phyloP scores from a whole-genome alignment of 2,329 filamentous ascomycete species.

The Trichophyton rubrum region DNA sequence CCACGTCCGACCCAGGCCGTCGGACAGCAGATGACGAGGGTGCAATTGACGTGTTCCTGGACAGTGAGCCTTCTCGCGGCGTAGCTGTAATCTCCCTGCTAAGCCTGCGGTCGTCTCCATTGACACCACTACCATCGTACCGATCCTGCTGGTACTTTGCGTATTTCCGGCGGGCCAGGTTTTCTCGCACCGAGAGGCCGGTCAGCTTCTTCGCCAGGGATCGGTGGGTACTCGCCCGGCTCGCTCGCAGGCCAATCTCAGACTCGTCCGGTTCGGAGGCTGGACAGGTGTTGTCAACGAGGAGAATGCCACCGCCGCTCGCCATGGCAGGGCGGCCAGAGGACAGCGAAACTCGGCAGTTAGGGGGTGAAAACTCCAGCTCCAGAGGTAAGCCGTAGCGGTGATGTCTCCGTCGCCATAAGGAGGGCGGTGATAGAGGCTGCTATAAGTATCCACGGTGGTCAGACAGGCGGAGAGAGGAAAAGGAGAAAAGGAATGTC shows the following conservation, averaged over 20 bases:
- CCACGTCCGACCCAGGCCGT: not conserved
- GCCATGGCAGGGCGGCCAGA: conserved; percentile 17
- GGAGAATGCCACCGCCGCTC: conserved; percentile 19
- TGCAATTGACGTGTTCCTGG: not conserved
- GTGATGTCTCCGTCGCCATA: conserved; percentile 1
- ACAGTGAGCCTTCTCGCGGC: conserved; percentile 4
- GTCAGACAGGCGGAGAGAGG: not conserved
- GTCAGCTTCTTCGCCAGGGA: conserved; percentile 22
- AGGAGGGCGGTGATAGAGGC: not conserved
- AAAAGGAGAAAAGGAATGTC: not conserved
- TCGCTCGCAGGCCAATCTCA: conserved; percentile 16
- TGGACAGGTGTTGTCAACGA: conserved; percentile 31
- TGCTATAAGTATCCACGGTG: not conserved
- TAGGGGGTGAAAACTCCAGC: not conserved
- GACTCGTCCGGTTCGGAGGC: conserved; percentile 12
- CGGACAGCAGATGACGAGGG: not conserved
- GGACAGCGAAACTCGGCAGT: not conserved
- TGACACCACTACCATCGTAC: conserved; percentile 29
- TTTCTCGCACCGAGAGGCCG: conserved; percentile 27
- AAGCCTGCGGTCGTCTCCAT: not conserved
- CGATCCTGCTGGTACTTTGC: conserved; percentile 43
- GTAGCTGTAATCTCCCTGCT: conserved; percentile 5
- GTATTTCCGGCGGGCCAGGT: conserved; percentile 33
- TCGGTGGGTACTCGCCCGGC: conserved; percentile 11
- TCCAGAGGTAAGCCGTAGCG: not conserved